Evolutionary conservation across 192 early-diverging fungal species (phyloP).

Genomic region (Coemansia sp.): DNA sequence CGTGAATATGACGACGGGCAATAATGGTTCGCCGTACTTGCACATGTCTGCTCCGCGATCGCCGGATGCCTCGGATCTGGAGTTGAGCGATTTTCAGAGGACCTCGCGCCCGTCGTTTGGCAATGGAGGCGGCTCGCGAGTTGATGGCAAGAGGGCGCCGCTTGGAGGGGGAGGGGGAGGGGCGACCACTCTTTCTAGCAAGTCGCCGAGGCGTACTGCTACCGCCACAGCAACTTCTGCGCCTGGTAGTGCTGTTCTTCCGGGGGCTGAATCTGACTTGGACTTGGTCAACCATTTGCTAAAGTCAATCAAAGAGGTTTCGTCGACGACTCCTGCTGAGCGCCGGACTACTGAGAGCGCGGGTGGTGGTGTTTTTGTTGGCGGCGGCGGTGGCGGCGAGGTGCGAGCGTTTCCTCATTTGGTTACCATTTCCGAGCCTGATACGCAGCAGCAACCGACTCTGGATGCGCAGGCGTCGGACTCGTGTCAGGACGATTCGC

Average conservation of each 20-base stretch:
- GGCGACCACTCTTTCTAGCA: not conserved
- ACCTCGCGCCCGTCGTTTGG: not conserved
- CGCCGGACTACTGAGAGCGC: too few species aligned
- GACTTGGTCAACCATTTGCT: conserved; percentile 33
- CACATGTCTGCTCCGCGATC: conserved; percentile 57
- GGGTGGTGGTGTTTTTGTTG: too few species aligned
- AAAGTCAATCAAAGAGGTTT: conserved; percentile 44
- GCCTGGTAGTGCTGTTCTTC: not conserved
- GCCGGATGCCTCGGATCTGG: conserved; percentile 45
- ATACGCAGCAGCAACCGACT: not conserved
- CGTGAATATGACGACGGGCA: conserved; percentile 46
- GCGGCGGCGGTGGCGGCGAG: too few species aligned
- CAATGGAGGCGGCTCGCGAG: not conserved
- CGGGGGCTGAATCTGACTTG: conserved; percentile 13
- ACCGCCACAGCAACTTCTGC: not conserved
- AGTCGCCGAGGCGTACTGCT: not conserved
- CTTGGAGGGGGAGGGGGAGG: not conserved
- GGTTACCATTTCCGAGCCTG: not conserved
- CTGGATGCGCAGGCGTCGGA: not conserved
- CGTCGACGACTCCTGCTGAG: too few species aligned
- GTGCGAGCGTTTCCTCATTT: conserved; percentile 3
- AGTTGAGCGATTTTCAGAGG: conserved; percentile 22
- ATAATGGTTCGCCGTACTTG: conserved; percentile 50
- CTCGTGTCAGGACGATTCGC: not conserved
- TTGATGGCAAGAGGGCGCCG: not conserved